Base-by-base conservation (phyloP, 352 stramenopile genomes). In the Phytopythium mirpurense region DNA sequence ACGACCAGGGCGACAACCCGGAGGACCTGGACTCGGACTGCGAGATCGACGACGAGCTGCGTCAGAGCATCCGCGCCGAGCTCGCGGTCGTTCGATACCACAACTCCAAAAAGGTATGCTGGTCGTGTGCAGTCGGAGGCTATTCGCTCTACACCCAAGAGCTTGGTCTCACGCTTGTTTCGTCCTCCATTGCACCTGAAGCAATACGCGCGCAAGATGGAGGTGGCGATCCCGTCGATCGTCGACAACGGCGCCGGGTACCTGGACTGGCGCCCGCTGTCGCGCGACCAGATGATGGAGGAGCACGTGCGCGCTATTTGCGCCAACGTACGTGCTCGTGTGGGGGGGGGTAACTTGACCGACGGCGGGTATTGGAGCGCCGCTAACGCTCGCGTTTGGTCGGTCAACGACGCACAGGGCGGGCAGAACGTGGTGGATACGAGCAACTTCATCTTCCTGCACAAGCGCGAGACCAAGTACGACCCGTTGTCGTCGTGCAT, bases 401-500 rank as follows among this genome's bases (percentile, higher is more conserved):
- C 58, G 32, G 11, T 15, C 7, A 15, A 36, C 11, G 26, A 35
- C 16, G 16, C 16, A 21, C 14, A 94, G 78, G 82, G 83, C 29
- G 80, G 70, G 0, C 81, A 93, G 56, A 95, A 95, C 54, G 80
- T 95, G 44, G 59, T 90, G 44, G 68, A 93, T 37, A 73, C 66
- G 4, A 70, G 79, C 46, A 89, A 89, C 51, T 88, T 93, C 45
- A 73, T 86, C 24, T 91, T 88, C 56, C 56, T 93, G 40, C 84
- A 95, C 70, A 89, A 90, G 59, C 76, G 83, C 16, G 83, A 95
- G 68, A 89, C 78, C 26, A 90, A 93, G 65, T 96, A 97, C 66
- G 88, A 96, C 63, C 88, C 85, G 31, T 66, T 96, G 5, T 95
- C 81, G n/a, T 93, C 82, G 32, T 96, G 88, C 56, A 91, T 96